A percentile compares a stretch with the other conserved stretches of the same genome.
These are phyloP conservation scores for Schizochytrium sp. DNA, from an alignment of 108 stramenopile genomes.

Conservation along the genomic window DNA sequence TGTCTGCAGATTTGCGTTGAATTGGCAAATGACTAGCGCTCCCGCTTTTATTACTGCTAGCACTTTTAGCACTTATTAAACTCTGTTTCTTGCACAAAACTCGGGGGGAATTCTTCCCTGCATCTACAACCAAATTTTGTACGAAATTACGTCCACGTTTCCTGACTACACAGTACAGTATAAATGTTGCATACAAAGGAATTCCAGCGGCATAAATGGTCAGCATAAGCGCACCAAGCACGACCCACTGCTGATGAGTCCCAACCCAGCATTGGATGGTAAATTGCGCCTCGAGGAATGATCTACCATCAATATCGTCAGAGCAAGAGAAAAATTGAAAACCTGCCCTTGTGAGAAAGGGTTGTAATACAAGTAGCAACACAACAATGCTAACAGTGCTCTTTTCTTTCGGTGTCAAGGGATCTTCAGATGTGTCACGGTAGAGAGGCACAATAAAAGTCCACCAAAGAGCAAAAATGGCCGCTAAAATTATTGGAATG, in stretches of 20 bases:
- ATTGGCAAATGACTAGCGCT: too few species aligned
- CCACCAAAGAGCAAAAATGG: slow-evolving; percentile 34
- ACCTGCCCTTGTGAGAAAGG: slow-evolving; percentile 34
- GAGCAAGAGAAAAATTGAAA: slow-evolving; percentile 53
- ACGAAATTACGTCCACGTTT: neutral
- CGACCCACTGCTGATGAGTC: slow-evolving; percentile 13
- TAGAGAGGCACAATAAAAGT: slow-evolving; percentile 20
- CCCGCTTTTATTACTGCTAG: too few species aligned
- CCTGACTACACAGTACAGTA: slow-evolving; percentile 9
- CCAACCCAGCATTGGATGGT: slow-evolving; percentile 58
- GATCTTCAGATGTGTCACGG: neutral
- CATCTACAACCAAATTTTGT: too few species aligned
- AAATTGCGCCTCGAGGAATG: slow-evolving; percentile 54
- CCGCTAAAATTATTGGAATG: neutral
- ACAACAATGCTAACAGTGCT: slow-evolving; percentile 42
- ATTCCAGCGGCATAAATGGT: slow-evolving; percentile 30
- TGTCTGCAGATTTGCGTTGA: too few species aligned
- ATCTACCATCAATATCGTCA: slow-evolving; percentile 18
- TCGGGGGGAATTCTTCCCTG: too few species aligned
- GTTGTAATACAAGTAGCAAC: slow-evolving; percentile 30
- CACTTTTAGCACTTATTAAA: too few species aligned
- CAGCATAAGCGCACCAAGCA: slow-evolving; percentile 52
- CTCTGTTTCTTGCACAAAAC: too few species aligned
- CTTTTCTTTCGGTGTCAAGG: slow-evolving; percentile 24
- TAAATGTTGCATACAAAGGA: neutral